Percentiles rank a stretch among this genome's conserved stretches.
These are phyloP conservation scores for Penicillium sp. DNA, from an alignment of 2,329 filamentous ascomycete species.

Conservation along the genomic window DNA sequence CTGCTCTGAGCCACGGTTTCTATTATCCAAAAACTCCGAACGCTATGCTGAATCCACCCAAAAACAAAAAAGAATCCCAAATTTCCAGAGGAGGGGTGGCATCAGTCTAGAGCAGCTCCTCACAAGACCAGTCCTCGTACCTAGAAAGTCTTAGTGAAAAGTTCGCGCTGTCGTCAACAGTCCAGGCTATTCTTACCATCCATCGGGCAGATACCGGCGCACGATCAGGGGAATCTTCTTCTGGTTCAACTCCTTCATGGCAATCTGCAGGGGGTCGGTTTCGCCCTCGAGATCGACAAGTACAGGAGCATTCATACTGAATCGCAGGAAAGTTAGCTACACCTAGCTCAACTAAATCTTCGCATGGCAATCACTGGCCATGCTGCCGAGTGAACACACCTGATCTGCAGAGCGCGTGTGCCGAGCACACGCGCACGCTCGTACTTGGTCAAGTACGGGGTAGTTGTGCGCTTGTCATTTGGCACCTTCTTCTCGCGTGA, in stretches of 20 bases:
- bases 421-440: conserved; percentile 92
- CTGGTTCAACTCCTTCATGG: conserved; percentile 93
- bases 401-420: conserved; percentile 92
- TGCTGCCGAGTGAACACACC: conserved; percentile 57
- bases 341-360: background rate
- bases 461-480: conserved; percentile 84
- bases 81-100: conserved; percentile 20
- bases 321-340: conserved; percentile 28
- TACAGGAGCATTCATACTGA: conserved; percentile 94
- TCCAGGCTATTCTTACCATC: conserved; percentile 68
- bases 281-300: conserved; percentile 96
- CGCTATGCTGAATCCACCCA: conserved; percentile 44
- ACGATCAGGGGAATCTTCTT: conserved; percentile 99
- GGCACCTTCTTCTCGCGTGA: conserved; percentile 82
- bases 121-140: conserved; percentile 99
- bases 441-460: conserved; percentile 99
- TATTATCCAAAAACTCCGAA: conserved; percentile 46
- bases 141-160: conserved; percentile 48
- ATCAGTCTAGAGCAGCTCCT: conserved; percentile 72
- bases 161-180: conserved; percentile 5
- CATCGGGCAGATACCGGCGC: conserved; percentile 92
- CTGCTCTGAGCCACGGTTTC: conserved; percentile 29
- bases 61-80: conserved; percentile 28
- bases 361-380: conserved; percentile 56
- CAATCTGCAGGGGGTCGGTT: conserved; percentile 96